phyloP scores from a whole-genome alignment of 129 eudicot genomes.

The sunflower (Helianthus annuus) region HanXRQr2.0-SUNRISE NC_035444.2:53461041-53461540 shows the following conservation, averaged over 20 bases:
- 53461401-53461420: not conserved
- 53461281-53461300: not conserved
- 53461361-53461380: slow-evolving; percentile 6
- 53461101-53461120: not conserved
- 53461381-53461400: not conserved
- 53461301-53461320: not conserved
- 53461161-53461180: slow-evolving; percentile 33
- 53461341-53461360: not conserved
- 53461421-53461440: not conserved
- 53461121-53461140: slow-evolving; percentile 1
- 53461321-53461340: slow-evolving; percentile 17
- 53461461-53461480: slow-evolving; percentile 10
- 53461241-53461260: slow-evolving; percentile 60
- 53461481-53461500: slow-evolving; percentile 1
- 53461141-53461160: not conserved
- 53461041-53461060: too few species aligned
- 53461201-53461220: slow-evolving; percentile 38
- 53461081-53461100: not conserved
- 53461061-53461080: not conserved
- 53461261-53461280: slow-evolving; percentile 55
- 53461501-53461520: not conserved
- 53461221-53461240: slow-evolving; percentile 71
- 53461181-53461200: slow-evolving; percentile 45
- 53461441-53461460: slow-evolving; percentile 1
- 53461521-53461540: too few species aligned